Conservation (phyloP, 176 grass and related monocot genomes). For the Canna indica region DNA sequence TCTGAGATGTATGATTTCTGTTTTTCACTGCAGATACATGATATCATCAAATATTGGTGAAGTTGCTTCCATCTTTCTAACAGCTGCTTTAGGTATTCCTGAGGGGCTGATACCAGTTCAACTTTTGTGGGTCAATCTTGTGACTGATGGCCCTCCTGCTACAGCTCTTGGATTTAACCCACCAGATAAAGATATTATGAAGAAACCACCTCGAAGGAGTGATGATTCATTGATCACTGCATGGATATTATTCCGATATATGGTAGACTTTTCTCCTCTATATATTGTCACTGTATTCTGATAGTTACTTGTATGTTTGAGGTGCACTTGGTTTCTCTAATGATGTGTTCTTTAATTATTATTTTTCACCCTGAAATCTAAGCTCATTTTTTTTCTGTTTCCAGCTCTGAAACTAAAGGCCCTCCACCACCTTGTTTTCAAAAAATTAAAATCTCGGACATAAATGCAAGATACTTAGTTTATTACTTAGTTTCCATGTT, state of each 20-base stretch:
- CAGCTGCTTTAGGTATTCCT: slow-evolving; percentile 92
- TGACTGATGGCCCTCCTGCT: slow-evolving; percentile 89
- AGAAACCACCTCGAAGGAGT: slow-evolving; percentile 86
- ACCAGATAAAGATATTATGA: slow-evolving; percentile 97
- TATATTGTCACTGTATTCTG: background rate
- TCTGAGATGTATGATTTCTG: background rate
- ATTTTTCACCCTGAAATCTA: no score
- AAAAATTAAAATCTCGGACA: no score
- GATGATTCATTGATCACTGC: slow-evolving; percentile 86
- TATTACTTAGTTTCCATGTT: no score
- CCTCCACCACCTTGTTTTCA: no score
- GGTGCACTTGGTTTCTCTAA: background rate
- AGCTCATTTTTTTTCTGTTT: no score
- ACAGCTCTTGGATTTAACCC: slow-evolving; percentile 98
- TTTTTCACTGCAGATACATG: slow-evolving; percentile 71
- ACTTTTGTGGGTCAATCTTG: slow-evolving; percentile 98
- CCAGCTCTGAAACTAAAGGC: no score
- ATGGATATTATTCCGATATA: slow-evolving; percentile 95
- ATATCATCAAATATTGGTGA: slow-evolving; percentile 99
- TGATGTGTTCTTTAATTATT: no score
- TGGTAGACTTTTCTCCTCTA: slow-evolving; percentile 34
- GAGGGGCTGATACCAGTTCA: slow-evolving; percentile 98
- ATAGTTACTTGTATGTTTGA: background rate
- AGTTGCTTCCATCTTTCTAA: slow-evolving; percentile 96
- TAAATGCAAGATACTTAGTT: no score